Percentiles rank a stretch among this genome's conserved stretches.
Evolutionary conservation across 768 basidiomycete genomes (phyloP).

Genomic region (Boletus rubroflammeus): DNA sequence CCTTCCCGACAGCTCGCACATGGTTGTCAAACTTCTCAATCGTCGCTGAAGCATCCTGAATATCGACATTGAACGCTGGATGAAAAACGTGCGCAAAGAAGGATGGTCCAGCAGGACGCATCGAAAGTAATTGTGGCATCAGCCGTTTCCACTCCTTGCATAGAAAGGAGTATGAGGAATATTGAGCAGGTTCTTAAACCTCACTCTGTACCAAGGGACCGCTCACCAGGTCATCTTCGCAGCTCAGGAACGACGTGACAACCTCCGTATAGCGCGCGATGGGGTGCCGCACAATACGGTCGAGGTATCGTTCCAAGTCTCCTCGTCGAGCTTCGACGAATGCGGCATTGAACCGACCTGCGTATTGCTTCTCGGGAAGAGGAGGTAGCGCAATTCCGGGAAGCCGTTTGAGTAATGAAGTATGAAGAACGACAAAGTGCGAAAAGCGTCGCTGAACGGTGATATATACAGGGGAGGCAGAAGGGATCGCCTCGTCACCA

Average conservation of each 20-base stretch:
- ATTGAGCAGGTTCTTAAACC: background rate
- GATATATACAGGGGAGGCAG: slow-evolving; percentile 47
- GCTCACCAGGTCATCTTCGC: slow-evolving; percentile 71
- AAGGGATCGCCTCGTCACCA: slow-evolving; percentile 18
- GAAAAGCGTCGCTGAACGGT: slow-evolving; percentile 83
- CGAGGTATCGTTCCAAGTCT: slow-evolving; percentile 77
- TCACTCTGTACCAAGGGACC: background rate
- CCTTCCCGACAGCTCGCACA: slow-evolving; percentile 59
- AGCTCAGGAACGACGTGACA: slow-evolving; percentile 73
- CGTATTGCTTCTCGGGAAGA: slow-evolving; percentile 81
- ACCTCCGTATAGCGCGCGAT: slow-evolving; percentile 76
- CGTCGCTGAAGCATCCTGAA: slow-evolving; percentile 60
- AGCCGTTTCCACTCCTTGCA: slow-evolving; percentile 68
- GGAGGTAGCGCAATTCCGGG: slow-evolving; percentile 79
- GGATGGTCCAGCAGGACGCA: slow-evolving; percentile 64
- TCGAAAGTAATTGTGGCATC: slow-evolving; percentile 55
- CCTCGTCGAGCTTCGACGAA: slow-evolving; percentile 81
- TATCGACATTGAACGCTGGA: slow-evolving; percentile 79
- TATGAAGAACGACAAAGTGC: slow-evolving; percentile 77
- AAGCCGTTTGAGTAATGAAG: slow-evolving; percentile 61
- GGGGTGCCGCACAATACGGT: slow-evolving; percentile 67
- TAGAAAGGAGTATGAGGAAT: background rate
- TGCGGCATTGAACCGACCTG: slow-evolving; percentile 73
- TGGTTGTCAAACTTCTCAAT: slow-evolving; percentile 64
- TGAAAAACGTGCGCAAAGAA: slow-evolving; percentile 82